Evolutionary conservation across 345 rosid genomes (phyloP).

Genomic region (Heritiera fomes): DNA sequence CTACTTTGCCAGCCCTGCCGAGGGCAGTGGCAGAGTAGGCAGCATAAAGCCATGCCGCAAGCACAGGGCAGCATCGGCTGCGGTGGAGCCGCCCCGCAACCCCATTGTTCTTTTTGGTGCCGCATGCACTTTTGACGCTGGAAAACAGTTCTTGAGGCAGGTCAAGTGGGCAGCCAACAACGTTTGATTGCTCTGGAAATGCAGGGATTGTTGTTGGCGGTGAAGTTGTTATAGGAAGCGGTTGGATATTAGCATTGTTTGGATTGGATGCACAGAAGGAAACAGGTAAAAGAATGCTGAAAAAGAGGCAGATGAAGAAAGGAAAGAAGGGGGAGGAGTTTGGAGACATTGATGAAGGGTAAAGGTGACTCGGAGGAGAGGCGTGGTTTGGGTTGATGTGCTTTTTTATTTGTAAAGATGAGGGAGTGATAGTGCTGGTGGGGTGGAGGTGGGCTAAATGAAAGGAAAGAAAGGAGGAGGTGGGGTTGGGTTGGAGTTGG

Average conservation of each 20-base stretch:
- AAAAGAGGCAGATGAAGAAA: slow-evolving; percentile 23
- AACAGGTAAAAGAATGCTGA: slow-evolving; percentile 26
- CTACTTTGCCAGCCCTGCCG: slow-evolving; percentile 27
- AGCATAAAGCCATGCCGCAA: slow-evolving; percentile 84
- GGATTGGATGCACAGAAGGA: slow-evolving; percentile 34
- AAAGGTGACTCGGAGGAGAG: background rate
- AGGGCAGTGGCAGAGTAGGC: slow-evolving; percentile 83
- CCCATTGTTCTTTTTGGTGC: slow-evolving; percentile 11
- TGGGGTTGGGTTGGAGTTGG: background rate
- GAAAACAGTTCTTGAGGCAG: slow-evolving; percentile 72
- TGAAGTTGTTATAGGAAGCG: slow-evolving; percentile 45
- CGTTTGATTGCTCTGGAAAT: slow-evolving; percentile 81
- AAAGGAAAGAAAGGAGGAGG: background rate
- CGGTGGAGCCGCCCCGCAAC: slow-evolving; percentile 44
- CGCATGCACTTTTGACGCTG: slow-evolving; percentile 62
- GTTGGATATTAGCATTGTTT: slow-evolving; percentile 47
- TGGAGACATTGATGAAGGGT: slow-evolving; percentile 40
- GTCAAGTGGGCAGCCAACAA: slow-evolving; percentile 66
- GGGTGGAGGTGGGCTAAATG: background rate
- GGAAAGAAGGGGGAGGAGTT: slow-evolving; percentile 23
- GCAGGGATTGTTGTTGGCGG: slow-evolving; percentile 85
- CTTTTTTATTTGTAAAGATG: background rate
- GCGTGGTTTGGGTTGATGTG: background rate
- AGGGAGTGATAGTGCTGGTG: background rate
- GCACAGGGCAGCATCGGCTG: slow-evolving; percentile 82